Conservation (phyloP, 768 basidiomycete genomes). For the Mycena belliarum region DNA sequence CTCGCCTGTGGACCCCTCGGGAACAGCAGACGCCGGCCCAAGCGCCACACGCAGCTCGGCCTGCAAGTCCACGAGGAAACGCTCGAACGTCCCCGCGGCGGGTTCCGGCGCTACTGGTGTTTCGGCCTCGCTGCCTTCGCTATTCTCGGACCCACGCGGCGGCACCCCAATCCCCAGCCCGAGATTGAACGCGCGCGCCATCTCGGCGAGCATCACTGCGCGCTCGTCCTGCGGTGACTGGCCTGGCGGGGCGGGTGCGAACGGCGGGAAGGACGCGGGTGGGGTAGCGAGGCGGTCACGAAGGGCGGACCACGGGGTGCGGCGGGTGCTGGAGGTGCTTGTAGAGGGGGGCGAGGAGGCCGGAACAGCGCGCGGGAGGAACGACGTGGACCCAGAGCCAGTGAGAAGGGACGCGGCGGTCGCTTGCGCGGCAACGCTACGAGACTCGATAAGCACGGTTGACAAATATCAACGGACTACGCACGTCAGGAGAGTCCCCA, state of each 20-base stretch:
- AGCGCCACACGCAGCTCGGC: slow-evolving; percentile 67
- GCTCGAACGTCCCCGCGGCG: slow-evolving; percentile 64
- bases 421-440: slow-evolving; percentile 90
- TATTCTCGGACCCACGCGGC: neutral
- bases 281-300: neutral
- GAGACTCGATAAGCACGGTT: neutral
- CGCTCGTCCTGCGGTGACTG: slow-evolving; percentile 47
- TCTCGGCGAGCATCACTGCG: slow-evolving; percentile 75
- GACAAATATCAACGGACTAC: slow-evolving; percentile 19
- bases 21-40: too few relatives aligned
- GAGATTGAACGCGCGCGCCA: slow-evolving; percentile 78
- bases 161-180: slow-evolving; percentile 41
- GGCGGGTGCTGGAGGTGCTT: neutral
- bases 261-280: neutral
- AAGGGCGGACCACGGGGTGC: slow-evolving; percentile 1
- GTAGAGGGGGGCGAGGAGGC: slow-evolving; percentile 28
- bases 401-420: slow-evolving; percentile 84
- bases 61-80: slow-evolving; percentile 79
- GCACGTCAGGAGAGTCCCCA: slow-evolving; percentile 81
- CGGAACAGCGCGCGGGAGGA: slow-evolving; percentile 39
- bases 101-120: too few relatives aligned
- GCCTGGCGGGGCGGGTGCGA: neutral
- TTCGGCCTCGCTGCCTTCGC: neutral
- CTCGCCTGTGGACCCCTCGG: too few relatives aligned
- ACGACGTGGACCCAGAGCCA: slow-evolving; percentile 59